phyloP scores from a whole-genome alignment of 495 filamentous ascomycete species.

The Talaromyces ruber region DNA sequence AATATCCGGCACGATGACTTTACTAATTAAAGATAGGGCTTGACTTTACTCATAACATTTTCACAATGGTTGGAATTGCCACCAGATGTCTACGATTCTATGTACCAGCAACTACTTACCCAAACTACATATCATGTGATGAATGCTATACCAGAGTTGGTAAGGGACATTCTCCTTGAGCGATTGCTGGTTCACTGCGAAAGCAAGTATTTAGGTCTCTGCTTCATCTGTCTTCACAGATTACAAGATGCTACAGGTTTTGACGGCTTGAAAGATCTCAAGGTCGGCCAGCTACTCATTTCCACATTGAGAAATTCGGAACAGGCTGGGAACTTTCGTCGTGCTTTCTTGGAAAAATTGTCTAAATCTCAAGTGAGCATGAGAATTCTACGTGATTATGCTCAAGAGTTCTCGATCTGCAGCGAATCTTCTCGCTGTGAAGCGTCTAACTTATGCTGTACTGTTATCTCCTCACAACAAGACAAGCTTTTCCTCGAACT shows the following conservation, averaged over 20 bases:
- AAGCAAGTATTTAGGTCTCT: background rate
- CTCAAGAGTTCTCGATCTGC: background rate
- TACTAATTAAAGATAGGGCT: slow-evolving; percentile 21
- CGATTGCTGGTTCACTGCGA: background rate
- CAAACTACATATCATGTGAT: slow-evolving; percentile 4
- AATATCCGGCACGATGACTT: background rate
- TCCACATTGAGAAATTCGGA: background rate
- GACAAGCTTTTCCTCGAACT: background rate
- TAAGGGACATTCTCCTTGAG: background rate
- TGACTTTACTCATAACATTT: slow-evolving; percentile 27
- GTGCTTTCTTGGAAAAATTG: background rate
- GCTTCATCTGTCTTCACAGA: background rate
- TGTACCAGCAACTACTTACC: slow-evolving; percentile 20
- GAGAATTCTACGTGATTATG: background rate
- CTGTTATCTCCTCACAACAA: background rate
- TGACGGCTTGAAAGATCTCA: background rate
- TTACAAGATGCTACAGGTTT: background rate
- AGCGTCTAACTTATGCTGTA: background rate
- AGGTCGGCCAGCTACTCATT: background rate
- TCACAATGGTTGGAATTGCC: slow-evolving; percentile 15
- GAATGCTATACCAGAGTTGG: background rate
- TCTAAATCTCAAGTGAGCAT: background rate
- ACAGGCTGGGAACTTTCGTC: background rate
- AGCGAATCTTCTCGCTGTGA: background rate
- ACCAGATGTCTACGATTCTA: slow-evolving; percentile 15